Evolutionary conservation across 331 rosid species (phyloP).

Genomic region (Dryas integrifolia): DNA sequence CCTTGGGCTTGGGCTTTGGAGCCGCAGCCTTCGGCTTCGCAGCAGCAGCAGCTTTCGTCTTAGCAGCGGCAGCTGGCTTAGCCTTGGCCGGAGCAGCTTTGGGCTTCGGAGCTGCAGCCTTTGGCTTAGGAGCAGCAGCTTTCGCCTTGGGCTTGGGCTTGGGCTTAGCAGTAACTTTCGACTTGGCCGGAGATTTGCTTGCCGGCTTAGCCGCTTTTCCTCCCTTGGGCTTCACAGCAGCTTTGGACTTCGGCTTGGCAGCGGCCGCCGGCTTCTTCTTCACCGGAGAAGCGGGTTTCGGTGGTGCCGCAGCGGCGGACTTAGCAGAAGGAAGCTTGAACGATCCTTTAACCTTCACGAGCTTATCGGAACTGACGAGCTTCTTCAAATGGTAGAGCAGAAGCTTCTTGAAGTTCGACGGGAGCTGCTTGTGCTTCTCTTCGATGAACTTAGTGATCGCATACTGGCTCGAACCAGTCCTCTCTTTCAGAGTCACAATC

Average conservation of each 20-base stretch:
- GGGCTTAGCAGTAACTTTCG: slow-evolving; percentile 20
- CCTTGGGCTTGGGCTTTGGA: slow-evolving; percentile 47
- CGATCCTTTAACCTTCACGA: slow-evolving; percentile 66
- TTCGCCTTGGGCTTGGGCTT: slow-evolving; percentile 22
- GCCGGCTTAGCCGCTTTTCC: slow-evolving; percentile 14
- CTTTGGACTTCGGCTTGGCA: slow-evolving; percentile 41
- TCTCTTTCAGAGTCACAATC: slow-evolving; percentile 64
- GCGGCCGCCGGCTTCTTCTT: slow-evolving; percentile 46
- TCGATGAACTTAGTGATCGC: slow-evolving; percentile 74
- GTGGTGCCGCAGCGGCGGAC: slow-evolving; percentile 20
- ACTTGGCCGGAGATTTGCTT: slow-evolving; percentile 22
- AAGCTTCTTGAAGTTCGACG: slow-evolving; percentile 68
- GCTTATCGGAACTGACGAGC: slow-evolving; percentile 65
- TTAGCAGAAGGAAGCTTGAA: slow-evolving; percentile 47
- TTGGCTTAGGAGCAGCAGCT: slow-evolving; percentile 38
- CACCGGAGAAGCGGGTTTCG: slow-evolving; percentile 31
- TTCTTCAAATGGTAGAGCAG: slow-evolving; percentile 63
- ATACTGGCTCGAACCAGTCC: slow-evolving; percentile 79
- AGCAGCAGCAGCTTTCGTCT: slow-evolving; percentile 30
- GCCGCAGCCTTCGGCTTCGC: slow-evolving; percentile 31
- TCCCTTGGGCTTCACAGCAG: slow-evolving; percentile 27
- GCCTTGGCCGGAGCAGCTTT: slow-evolving; percentile 36
- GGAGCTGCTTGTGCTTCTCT: slow-evolving; percentile 73
- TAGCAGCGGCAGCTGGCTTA: slow-evolving; percentile 25
- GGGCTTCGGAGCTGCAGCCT: slow-evolving; percentile 36